These are phyloP conservation scores for Saccharomycopsis amapae DNA, from an alignment of 805 yeast species.

Conservation along the genomic window DNA sequence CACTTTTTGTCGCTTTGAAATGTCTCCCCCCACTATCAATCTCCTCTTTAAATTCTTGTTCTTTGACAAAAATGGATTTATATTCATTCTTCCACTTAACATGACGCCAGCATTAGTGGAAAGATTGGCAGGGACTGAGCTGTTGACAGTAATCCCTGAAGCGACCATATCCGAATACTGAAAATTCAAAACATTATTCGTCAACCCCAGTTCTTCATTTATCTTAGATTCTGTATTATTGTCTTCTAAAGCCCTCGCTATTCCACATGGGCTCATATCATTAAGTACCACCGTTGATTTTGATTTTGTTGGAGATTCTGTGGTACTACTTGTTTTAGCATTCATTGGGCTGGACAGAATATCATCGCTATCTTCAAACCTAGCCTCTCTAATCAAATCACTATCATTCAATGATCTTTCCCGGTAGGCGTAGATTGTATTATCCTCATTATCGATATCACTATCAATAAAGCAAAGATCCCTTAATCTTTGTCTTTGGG, in stretches of 20 bases:
- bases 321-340: background rate
- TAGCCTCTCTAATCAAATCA: constrained; percentile 1
- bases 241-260: too few species aligned
- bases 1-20: background rate
- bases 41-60: too few species aligned
- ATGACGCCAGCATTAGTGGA: background rate
- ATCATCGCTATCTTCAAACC: background rate
- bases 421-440: constrained; percentile 6
- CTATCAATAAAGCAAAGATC: constrained; percentile 2
- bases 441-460: constrained; percentile 3
- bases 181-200: background rate
- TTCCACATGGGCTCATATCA: background rate
- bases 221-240: background rate
- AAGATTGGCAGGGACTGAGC: background rate
- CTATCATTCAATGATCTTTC: constrained; percentile 11
- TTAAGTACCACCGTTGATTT: background rate
- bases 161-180: background rate
- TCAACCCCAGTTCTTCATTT: background rate
- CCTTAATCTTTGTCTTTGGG: background rate
- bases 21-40: background rate
- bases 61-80: too few species aligned
- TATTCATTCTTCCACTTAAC: background rate
- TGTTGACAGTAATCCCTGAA: background rate
- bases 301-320: background rate
- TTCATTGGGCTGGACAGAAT: constrained; percentile 6